Percentiles rank a stretch among this genome's conserved stretches.
phyloP scores from a whole-genome alignment of 2,329 filamentous ascomycete species.

The Neospermospora avenae region DNA sequence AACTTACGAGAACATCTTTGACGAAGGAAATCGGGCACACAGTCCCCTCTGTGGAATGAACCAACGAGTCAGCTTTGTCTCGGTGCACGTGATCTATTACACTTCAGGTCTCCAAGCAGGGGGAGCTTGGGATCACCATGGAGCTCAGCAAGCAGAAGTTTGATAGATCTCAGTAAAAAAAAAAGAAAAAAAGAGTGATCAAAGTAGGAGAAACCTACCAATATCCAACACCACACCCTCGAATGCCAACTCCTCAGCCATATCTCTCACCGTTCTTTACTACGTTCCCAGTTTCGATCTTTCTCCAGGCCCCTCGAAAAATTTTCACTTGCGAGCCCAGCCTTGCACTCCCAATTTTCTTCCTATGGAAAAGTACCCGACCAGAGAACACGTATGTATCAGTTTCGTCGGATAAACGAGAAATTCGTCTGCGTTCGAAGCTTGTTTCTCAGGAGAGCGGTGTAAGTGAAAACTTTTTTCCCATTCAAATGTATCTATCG shows the following conservation, averaged over 20 bases:
- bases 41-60: conserved; percentile 61
- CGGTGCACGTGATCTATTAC: conserved; percentile 16
- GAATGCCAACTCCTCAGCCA: conserved; percentile 5
- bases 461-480: conserved; percentile 20
- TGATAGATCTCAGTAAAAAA: not conserved
- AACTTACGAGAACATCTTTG: conserved; percentile 75
- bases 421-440: not conserved
- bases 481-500: not conserved
- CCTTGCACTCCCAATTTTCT: no score
- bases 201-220: conserved; percentile 26
- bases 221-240: conserved; percentile 35
- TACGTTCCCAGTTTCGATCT: not conserved
- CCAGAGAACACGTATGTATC: not conserved
- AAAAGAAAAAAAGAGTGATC: no score
- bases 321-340: not conserved
- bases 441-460: conserved; percentile 15
- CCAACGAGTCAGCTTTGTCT: conserved; percentile 18
- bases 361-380: no score
- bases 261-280: not conserved
- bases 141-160: not conserved
- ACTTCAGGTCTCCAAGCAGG: not conserved
- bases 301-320: not conserved
- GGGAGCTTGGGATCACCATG: not conserved
- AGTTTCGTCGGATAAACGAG: not conserved
- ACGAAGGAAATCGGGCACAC: conserved; percentile 83